phyloP scores from a whole-genome alignment of 371 early-diverging fungal genomes.

The Coemansia sp. region DNA sequence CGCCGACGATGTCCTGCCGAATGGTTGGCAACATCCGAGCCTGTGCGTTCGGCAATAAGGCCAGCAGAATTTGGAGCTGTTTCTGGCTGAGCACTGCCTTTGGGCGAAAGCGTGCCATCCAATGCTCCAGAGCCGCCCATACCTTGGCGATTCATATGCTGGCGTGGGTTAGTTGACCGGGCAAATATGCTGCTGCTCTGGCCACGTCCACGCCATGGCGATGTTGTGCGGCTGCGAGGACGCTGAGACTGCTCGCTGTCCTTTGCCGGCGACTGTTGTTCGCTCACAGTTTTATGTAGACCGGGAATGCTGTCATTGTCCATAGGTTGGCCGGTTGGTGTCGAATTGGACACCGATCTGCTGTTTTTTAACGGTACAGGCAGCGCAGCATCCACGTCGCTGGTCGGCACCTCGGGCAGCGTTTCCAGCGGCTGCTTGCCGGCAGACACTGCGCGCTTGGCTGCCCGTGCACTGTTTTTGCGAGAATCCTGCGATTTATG shows the following conservation, averaged over 20 bases:
- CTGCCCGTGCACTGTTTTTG: neutral
- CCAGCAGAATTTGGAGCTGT: slow-evolving; percentile 32
- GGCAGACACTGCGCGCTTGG: neutral
- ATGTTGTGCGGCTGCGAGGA: slow-evolving; percentile 41
- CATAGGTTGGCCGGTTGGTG: neutral
- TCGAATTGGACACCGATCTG: neutral
- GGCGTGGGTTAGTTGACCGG: slow-evolving; percentile 17
- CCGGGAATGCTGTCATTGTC: neutral
- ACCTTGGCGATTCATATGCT: slow-evolving; percentile 12
- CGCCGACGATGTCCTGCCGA: slow-evolving; percentile 26
- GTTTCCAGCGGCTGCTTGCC: slow-evolving; percentile 25
- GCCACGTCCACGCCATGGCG: slow-evolving; percentile 38
- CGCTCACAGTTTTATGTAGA: neutral
- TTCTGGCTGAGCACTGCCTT: neutral
- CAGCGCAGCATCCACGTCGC: neutral
- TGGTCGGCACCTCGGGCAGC: slow-evolving; percentile 29
- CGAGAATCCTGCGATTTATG: slow-evolving; percentile 9
- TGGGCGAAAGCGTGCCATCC: slow-evolving; percentile 1
- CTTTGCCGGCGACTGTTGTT: neutral
- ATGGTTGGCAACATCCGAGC: neutral
- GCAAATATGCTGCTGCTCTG: slow-evolving; percentile 30
- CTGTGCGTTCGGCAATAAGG: slow-evolving; percentile 16
- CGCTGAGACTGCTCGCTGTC: slow-evolving; percentile 15
- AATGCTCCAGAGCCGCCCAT: neutral
- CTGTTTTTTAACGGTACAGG: neutral